Percentiles rank a stretch among this genome's conserved stretches.
These are phyloP conservation scores for Aspergillus cristatus DNA, from an alignment of 495 filamentous ascomycete species.

Conservation along the genomic window DNA sequence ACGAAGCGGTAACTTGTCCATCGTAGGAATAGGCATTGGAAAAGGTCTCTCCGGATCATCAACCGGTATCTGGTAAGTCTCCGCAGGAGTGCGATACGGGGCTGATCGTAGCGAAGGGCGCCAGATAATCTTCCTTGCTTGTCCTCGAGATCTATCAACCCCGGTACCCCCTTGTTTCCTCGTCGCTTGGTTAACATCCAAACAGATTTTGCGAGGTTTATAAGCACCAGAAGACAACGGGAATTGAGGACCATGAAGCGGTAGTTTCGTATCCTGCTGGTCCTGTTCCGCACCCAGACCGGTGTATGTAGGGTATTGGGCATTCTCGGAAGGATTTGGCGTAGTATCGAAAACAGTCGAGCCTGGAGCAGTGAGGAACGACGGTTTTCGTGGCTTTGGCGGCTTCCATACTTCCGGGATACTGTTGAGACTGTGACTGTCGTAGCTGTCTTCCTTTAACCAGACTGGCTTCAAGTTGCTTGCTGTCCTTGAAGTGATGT, in stretches of 20 bases:
- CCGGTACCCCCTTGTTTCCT: too few relatives aligned
- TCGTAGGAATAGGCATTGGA: conserved; percentile 6
- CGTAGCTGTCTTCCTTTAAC: too few relatives aligned
- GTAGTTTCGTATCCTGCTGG: too few relatives aligned
- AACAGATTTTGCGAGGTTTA: too few relatives aligned
- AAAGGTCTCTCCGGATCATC: conserved; percentile 8
- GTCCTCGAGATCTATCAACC: too few relatives aligned
- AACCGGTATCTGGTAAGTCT: background rate
- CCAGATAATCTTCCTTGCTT: background rate
- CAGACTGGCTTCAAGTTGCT: too few relatives aligned
- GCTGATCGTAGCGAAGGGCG: conserved; percentile 3
- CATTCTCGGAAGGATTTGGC: background rate
- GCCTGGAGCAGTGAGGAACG: background rate
- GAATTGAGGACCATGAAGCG: too few relatives aligned
- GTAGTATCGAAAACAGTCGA: background rate
- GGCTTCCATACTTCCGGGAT: conserved; percentile 2
- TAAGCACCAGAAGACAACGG: too few relatives aligned
- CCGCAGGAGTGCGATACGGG: conserved; percentile 1
- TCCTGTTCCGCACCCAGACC: too few relatives aligned
- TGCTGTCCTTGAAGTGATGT: too few relatives aligned
- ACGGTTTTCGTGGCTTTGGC: conserved; percentile 6
- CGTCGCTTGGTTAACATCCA: too few relatives aligned
- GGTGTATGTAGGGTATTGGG: too few relatives aligned
- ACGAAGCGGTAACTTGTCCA: conserved; percentile 7
- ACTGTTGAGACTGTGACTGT: background rate